Percentiles rank a stretch among this genome's conserved stretches.
Conservation (phyloP, 139 green algal species). For the Ettlia oleoabundans region DNA sequence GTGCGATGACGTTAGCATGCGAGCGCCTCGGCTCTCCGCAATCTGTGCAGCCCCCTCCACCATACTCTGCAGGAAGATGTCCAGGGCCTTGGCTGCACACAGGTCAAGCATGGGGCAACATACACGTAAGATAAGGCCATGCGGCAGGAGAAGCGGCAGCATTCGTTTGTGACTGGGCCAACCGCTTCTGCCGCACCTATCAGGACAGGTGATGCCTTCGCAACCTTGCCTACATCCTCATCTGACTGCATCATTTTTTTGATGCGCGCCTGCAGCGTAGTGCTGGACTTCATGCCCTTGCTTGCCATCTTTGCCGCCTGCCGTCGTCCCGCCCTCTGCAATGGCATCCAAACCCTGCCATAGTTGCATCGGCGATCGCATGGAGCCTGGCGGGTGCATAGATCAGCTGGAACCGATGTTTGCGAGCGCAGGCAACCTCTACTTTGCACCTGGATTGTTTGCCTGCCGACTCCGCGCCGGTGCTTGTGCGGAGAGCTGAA, state of each 20-base stretch:
- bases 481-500: too few relatives aligned
- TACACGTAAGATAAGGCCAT: too few relatives aligned
- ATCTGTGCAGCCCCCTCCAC: slow-evolving; percentile 64
- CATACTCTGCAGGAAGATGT: slow-evolving; percentile 87
- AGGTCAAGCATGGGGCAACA: too few relatives aligned
- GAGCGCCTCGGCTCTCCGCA: slow-evolving; percentile 68
- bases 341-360: too few relatives aligned
- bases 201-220: slow-evolving; percentile 84
- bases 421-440: too few relatives aligned
- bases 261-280: slow-evolving; percentile 57
- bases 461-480: too few relatives aligned
- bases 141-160: not conserved
- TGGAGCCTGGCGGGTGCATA: too few relatives aligned
- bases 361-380: too few relatives aligned
- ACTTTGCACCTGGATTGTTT: too few relatives aligned
- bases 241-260: slow-evolving; percentile 97
- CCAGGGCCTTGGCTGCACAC: slow-evolving; percentile 77
- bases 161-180: not conserved
- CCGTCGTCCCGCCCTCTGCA: not conserved
- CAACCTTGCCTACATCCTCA: slow-evolving; percentile 96
- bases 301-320: not conserved
- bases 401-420: too few relatives aligned
- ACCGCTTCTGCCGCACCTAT: slow-evolving; percentile 69
- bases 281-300: slow-evolving; percentile 20
- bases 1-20: slow-evolving; percentile 79